Evolutionary conservation across 1,284 basidiomycete genomes (phyloP).

Genomic region (Malassezia psittaci): DNA sequence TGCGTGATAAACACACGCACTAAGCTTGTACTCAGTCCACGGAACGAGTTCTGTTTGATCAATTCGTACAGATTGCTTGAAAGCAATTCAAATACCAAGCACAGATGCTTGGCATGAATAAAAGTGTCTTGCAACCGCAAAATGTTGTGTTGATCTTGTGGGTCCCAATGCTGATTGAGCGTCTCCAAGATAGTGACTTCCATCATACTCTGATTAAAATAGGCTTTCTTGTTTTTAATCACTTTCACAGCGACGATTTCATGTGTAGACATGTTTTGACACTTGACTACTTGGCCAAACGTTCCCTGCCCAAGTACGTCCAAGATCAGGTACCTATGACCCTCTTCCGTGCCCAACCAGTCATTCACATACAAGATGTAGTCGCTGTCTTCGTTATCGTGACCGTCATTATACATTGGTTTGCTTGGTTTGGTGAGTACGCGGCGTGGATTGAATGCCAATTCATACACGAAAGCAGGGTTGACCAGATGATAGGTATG

Average conservation of each 20-base stretch:
- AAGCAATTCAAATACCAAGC: constrained; percentile 92
- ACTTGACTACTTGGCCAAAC: constrained; percentile 98
- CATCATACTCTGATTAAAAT: constrained; percentile 99
- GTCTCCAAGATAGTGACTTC: constrained; percentile 94
- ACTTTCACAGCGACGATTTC: constrained; percentile 98
- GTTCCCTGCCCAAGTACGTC: constrained; percentile 97
- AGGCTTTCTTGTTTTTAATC: constrained; percentile 98
- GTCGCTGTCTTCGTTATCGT: constrained; percentile 46
- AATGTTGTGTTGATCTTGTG: constrained; percentile 90
- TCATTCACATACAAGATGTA: constrained; percentile 48
- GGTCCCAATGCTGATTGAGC: constrained; percentile 56
- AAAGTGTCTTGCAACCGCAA: constrained; percentile 89
- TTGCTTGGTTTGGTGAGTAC: constrained; percentile 47
- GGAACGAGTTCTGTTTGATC: constrained; percentile 99
- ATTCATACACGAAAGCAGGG: constrained; percentile 46
- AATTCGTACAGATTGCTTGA: constrained; percentile 97
- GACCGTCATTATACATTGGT: constrained; percentile 44
- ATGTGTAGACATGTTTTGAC: constrained; percentile 97
- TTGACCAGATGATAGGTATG: constrained; percentile 48
- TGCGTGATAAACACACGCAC: constrained; percentile 97
- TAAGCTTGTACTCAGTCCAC: constrained; percentile 86
- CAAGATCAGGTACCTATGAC: constrained; percentile 80
- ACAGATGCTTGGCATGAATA: constrained; percentile 90
- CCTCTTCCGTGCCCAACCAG: constrained; percentile 45
- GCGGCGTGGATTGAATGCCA: constrained; percentile 44